Conservation (phyloP, 306 rosid species). For the Acacia acuminata region DNA sequence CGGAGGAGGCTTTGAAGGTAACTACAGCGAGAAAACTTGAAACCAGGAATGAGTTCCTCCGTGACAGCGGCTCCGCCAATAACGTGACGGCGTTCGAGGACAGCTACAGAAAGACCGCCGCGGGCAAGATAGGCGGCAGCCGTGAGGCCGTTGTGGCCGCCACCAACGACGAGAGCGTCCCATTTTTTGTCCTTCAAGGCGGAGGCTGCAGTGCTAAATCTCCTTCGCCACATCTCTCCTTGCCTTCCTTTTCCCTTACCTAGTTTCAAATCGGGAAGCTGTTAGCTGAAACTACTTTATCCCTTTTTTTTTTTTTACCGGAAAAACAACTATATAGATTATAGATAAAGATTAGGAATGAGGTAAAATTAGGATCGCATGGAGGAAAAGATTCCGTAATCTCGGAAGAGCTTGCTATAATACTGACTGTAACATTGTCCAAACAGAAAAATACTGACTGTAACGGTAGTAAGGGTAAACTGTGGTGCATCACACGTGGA, state of each 20-base stretch:
- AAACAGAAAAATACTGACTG: not conserved
- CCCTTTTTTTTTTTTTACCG: too few species aligned
- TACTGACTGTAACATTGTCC: not conserved
- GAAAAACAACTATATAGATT: not conserved
- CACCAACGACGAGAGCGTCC: constrained; percentile 92
- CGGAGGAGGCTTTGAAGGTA: constrained; percentile 93
- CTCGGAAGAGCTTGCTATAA: not conserved
- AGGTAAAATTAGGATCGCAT: not conserved
- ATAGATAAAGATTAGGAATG: not conserved
- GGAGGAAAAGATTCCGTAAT: not conserved
- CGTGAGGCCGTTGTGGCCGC: constrained; percentile 92
- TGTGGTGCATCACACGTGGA: not conserved
- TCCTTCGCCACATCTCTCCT: constrained; percentile 66
- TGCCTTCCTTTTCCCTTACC: not conserved
- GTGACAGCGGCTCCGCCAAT: constrained; percentile 95
- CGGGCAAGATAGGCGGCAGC: constrained; percentile 96
- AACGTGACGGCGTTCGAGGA: constrained; percentile 87
- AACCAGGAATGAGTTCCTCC: constrained; percentile 82
- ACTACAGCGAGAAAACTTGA: constrained; percentile 94
- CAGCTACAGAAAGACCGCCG: constrained; percentile 86
- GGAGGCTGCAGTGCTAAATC: constrained; percentile 40
- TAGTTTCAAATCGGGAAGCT: not conserved
- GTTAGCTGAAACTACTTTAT: not conserved
- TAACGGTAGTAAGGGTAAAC: not conserved
- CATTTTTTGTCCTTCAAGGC: constrained; percentile 65